These are phyloP conservation scores for Lachancea fermentati DNA, from an alignment of 805 yeast species.

Conservation along the genomic window DNA sequence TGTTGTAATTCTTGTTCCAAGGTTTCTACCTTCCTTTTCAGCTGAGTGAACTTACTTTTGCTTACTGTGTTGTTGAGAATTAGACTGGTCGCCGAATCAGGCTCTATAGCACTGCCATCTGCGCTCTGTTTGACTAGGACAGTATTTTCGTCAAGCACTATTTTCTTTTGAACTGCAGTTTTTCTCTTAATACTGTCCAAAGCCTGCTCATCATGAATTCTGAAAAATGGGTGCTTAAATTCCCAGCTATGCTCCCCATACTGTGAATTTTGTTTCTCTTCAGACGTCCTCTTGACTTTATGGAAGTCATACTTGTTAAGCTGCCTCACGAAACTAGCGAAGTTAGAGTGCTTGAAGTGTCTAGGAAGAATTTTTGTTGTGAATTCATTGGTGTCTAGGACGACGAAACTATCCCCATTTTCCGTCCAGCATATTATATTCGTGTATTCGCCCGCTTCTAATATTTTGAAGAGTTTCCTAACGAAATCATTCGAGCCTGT, in stretches of 20 bases:
- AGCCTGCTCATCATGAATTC: constrained; percentile 66
- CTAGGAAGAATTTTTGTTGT: constrained; percentile 83
- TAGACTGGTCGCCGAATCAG: constrained; percentile 16
- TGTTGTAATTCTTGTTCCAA: constrained; percentile 24
- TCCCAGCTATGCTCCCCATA: constrained; percentile 89
- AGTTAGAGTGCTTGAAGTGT: constrained; percentile 92
- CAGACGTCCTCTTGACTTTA: constrained; percentile 74
- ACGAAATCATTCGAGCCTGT: constrained; percentile 64
- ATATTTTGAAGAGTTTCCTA: constrained; percentile 73
- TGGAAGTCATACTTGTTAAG: constrained; percentile 96
- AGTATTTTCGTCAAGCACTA: constrained; percentile 19
- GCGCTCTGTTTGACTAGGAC: constrained; percentile 28
- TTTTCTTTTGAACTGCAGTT: constrained; percentile 54
- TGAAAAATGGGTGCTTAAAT: constrained; percentile 86
- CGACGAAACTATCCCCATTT: constrained; percentile 82
- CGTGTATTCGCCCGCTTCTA: constrained; percentile 72
- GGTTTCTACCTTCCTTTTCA: constrained; percentile 34
- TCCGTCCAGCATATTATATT: constrained; percentile 82
- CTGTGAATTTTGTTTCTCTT: constrained; percentile 47
- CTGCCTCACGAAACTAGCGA: constrained; percentile 92
- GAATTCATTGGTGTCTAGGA: constrained; percentile 83
- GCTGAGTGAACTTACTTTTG: constrained; percentile 21
- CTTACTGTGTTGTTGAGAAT: constrained; percentile 22
- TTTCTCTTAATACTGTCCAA: constrained; percentile 85
- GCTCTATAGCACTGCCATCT: constrained; percentile 24